A percentile compares a stretch with the other conserved stretches of the same genome.
These are phyloP conservation scores for Mycena epipterygia DNA, from an alignment of 768 basidiomycete species.

Conservation along the genomic window DNA sequence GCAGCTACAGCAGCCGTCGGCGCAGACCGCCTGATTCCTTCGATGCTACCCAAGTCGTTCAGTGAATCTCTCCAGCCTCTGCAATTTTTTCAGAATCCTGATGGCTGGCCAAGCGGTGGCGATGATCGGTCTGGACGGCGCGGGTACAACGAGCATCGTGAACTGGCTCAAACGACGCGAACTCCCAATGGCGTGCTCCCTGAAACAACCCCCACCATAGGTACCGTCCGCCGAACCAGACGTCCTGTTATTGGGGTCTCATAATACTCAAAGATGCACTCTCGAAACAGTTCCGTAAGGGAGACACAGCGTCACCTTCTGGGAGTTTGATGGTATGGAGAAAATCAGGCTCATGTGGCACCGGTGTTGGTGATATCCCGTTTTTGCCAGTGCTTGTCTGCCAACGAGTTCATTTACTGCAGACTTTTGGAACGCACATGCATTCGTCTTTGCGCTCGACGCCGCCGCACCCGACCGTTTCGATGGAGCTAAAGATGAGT, in stretches of 20 bases:
- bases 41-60: neutral
- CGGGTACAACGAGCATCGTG: conserved; percentile 18
- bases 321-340: conserved; percentile 4
- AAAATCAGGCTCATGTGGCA: neutral
- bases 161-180: neutral
- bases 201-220: conserved; percentile 1
- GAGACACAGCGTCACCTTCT: neutral
- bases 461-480: conserved; percentile 12
- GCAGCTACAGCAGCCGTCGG: neutral
- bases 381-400: neutral
- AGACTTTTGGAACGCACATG: conserved; percentile 10
- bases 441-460: conserved; percentile 10
- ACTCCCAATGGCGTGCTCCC: neutral
- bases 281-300: neutral
- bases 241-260: no score
- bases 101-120: neutral
- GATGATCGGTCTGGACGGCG: conserved; percentile 8
- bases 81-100: neutral
- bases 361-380: neutral
- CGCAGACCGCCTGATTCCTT: neutral
- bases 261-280: neutral
- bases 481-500: conserved; percentile 2
- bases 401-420: neutral
- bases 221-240: no score
- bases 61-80: neutral